phyloP scores from a whole-genome alignment of 805 yeast species.

The Nakazawaea sp. region DNA sequence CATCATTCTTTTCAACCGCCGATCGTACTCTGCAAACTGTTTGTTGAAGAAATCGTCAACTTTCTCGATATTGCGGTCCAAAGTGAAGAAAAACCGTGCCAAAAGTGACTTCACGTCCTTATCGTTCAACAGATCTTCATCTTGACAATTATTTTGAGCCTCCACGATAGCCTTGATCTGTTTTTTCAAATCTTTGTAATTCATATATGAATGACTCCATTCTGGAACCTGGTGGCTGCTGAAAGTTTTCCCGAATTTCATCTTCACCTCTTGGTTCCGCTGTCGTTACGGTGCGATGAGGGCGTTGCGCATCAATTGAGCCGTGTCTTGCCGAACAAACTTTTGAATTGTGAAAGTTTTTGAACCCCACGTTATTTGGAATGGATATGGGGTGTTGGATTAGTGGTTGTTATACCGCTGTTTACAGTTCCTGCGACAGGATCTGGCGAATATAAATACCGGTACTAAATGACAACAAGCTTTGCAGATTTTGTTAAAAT shows the following conservation, averaged over 20 bases:
- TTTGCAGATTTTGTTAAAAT: too few relatives aligned
- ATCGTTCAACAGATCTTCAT: slow-evolving; percentile 28
- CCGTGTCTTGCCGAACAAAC: too few relatives aligned
- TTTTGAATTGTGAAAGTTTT: too few relatives aligned
- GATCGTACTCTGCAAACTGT: slow-evolving; percentile 66
- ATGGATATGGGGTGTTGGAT: too few relatives aligned
- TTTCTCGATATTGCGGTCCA: slow-evolving; percentile 75
- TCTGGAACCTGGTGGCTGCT: slow-evolving; percentile 88
- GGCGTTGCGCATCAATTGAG: too few relatives aligned
- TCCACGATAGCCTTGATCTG: slow-evolving; percentile 59
- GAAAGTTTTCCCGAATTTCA: slow-evolving; percentile 81
- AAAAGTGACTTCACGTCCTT: slow-evolving; percentile 38
- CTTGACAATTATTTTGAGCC: slow-evolving; percentile 27
- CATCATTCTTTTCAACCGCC: slow-evolving; percentile 50
- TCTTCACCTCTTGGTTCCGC: slow-evolving; percentile 16
- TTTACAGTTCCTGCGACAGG: too few relatives aligned
- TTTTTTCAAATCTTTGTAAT: slow-evolving; percentile 79
- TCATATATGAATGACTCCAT: slow-evolving; percentile 79
- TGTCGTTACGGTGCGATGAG: too few relatives aligned
- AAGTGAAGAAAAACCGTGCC: slow-evolving; percentile 65
- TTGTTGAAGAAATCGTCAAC: slow-evolving; percentile 75
- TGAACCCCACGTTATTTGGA: too few relatives aligned
- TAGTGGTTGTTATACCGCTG: too few relatives aligned
- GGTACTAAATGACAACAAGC: too few relatives aligned
- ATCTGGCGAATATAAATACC: too few relatives aligned